Conservation (phyloP, 768 basidiomycete genomes). For the Scleroderma bovista region DNA sequence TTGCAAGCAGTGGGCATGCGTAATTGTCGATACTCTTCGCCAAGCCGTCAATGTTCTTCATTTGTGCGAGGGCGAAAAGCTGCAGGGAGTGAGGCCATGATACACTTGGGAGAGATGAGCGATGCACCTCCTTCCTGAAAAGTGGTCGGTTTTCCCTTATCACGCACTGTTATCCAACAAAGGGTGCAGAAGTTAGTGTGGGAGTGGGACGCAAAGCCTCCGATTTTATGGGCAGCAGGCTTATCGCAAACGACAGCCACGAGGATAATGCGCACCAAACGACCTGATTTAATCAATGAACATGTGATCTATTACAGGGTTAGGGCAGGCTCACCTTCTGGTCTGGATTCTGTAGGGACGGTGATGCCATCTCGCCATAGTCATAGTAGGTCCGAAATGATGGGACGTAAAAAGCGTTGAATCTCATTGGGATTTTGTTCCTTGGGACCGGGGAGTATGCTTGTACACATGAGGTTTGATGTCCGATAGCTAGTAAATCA, state of each 20-base stretch:
- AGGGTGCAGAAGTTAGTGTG: constrained; percentile 30
- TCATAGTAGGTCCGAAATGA: constrained; percentile 23
- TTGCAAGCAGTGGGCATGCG: background rate
- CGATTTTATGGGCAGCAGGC: constrained; percentile 13
- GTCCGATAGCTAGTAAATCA: constrained; percentile 20
- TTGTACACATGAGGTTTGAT: constrained; percentile 18
- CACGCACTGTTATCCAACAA: constrained; percentile 30
- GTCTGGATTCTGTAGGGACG: constrained; percentile 15
- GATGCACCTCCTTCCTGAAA: constrained; percentile 10
- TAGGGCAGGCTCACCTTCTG: too few species aligned
- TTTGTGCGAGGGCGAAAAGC: constrained; percentile 1
- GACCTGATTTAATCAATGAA: constrained; percentile 6
- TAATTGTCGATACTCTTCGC: background rate
- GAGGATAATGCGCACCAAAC: constrained; percentile 25
- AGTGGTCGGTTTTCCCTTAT: constrained; percentile 14
- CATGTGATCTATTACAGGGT: constrained; percentile 17
- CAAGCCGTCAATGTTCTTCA: background rate
- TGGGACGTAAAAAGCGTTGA: constrained; percentile 18
- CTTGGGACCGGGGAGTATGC: constrained; percentile 26
- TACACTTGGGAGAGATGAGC: too few species aligned
- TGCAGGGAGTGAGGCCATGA: background rate
- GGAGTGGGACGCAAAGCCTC: constrained; percentile 25
- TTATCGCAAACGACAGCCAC: constrained; percentile 33
- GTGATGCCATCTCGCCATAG: constrained; percentile 20
- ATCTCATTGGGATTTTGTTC: constrained; percentile 23